Conservation (phyloP, 2,329 filamentous ascomycete genomes). For the Trichoderma sp. region DNA sequence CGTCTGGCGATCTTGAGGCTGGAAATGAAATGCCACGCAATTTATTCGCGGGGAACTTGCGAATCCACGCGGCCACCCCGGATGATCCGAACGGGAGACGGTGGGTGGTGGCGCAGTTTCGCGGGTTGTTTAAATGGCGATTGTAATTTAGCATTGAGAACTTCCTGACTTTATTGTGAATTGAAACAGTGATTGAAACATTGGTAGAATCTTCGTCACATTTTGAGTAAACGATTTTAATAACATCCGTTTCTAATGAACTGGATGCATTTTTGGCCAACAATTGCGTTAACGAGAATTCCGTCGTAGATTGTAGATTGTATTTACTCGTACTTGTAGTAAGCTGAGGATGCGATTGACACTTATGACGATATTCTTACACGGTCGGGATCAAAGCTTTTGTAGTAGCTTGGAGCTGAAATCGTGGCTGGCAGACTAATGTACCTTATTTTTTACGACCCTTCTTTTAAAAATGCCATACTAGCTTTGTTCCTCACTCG, state of each 20-base stretch:
- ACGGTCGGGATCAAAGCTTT: neutral
- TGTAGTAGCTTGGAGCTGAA: neutral
- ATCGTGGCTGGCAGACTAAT: constrained; percentile 2
- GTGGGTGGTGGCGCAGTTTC: neutral
- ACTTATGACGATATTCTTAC: constrained; percentile 7
- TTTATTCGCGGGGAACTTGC: neutral
- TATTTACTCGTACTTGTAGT: neutral
- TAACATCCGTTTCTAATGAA: neutral
- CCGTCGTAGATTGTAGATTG: neutral
- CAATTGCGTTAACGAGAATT: too few relatives aligned
- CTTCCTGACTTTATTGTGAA: neutral
- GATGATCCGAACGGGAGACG: neutral
- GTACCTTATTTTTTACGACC: neutral
- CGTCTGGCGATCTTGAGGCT: neutral
- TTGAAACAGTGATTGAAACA: neutral
- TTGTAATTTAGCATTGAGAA: neutral
- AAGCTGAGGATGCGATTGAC: neutral
- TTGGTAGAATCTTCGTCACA: neutral
- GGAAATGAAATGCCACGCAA: neutral
- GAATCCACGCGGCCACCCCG: neutral
- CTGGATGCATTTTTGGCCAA: too few relatives aligned
- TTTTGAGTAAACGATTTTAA: neutral
- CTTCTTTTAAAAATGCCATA: neutral
- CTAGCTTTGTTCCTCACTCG: neutral
- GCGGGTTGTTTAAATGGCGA: neutral